Evolutionary conservation across 768 basidiomycete genomes (phyloP).

Genomic region (Termitomyces sp.): DNA sequence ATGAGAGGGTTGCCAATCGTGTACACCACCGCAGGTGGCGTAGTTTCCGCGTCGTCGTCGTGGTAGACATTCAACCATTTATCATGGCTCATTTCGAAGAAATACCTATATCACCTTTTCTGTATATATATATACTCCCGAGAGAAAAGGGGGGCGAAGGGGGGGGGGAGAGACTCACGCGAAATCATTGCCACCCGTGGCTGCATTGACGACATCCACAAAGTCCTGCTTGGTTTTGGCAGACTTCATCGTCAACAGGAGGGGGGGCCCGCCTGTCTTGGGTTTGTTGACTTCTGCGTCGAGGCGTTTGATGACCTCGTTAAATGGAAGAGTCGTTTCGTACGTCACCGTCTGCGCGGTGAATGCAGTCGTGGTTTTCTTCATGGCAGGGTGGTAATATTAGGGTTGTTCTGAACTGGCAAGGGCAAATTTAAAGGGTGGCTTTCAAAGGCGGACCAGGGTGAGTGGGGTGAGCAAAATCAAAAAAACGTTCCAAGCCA

Average conservation of each 20-base stretch:
- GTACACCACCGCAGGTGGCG: slow-evolving; percentile 34
- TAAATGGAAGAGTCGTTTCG: slow-evolving; percentile 32
- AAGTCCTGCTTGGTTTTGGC: slow-evolving; percentile 33
- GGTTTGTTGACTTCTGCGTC: slow-evolving; percentile 37
- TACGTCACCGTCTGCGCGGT: slow-evolving; percentile 37
- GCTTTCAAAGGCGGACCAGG: too few relatives aligned
- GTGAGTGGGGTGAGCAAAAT: too few relatives aligned
- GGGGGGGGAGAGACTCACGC: slow-evolving; percentile 29
- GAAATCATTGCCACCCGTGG: slow-evolving; percentile 34
- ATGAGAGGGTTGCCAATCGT: slow-evolving; percentile 32
- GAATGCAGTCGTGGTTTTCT: slow-evolving; percentile 28
- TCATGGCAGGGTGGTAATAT: slow-evolving; percentile 7
- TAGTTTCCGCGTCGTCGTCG: slow-evolving; percentile 16
- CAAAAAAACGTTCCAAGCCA: too few relatives aligned
- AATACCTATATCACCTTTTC: slow-evolving; percentile 28
- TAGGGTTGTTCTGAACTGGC: too few relatives aligned
- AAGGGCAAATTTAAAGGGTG: too few relatives aligned
- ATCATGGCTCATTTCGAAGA: slow-evolving; percentile 31
- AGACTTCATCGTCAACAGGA: slow-evolving; percentile 18
- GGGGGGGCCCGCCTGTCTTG: slow-evolving; percentile 21
- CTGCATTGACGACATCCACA: slow-evolving; percentile 24
- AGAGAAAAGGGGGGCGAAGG: too few relatives aligned
- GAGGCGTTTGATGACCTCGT: slow-evolving; percentile 39
- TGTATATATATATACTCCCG: too few relatives aligned
- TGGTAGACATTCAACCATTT: slow-evolving; percentile 30